Base-by-base conservation (phyloP, 2,329 filamentous ascomycete genomes). In the Penicillium sp. region DNA sequence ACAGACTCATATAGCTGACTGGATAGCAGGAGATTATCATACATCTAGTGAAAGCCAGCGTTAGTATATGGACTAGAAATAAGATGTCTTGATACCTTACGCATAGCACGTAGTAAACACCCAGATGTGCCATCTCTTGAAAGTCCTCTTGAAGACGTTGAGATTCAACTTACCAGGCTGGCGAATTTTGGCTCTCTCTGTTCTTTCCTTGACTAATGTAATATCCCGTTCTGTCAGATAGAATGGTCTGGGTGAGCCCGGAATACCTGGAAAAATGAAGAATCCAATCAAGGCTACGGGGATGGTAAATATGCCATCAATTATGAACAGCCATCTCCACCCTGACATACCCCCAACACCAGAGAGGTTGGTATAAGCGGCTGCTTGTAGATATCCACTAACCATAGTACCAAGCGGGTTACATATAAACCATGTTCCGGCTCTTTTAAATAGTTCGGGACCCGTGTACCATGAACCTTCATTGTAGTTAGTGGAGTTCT, bases 321-420 rank as follows among this genome's bases (percentile, higher is more conserved):
- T 80, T 37, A 86, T 80, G 53, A 85, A 86, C 0, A 85, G 72
- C 82, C 79, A 82, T 57, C 78, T 72, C 80, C 79, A 83, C 0
- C 81, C 82, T 0, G 76, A 69, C 63, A 79, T 76, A 0, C 81
- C 82, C 11, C 67, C 66, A 0, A 77, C 69, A 0, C 81, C 81
- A 17, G 80, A 79, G 0, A 84, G 72, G 28, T 78, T 78, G 19
- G 77, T 78, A 63, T 83, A 82, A 0, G 79, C 79, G 0, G 78
- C 81, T 0, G 82, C 77, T 69, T 83, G 81, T 0, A 84, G 72
- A 55, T 83, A 84, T 1, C 82, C 82, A n/a, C 79, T 80, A 45
- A 84, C 79, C 78, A 84, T 82, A n/a, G 73, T 71, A 0, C 80
- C 82, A 0, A 83, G 72, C 5, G 77, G 79, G 9, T 81, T 79